Evolutionary conservation across 2,329 filamentous ascomycete species (phyloP).

Genomic region (Pseudocercospora fuligena): DNA sequence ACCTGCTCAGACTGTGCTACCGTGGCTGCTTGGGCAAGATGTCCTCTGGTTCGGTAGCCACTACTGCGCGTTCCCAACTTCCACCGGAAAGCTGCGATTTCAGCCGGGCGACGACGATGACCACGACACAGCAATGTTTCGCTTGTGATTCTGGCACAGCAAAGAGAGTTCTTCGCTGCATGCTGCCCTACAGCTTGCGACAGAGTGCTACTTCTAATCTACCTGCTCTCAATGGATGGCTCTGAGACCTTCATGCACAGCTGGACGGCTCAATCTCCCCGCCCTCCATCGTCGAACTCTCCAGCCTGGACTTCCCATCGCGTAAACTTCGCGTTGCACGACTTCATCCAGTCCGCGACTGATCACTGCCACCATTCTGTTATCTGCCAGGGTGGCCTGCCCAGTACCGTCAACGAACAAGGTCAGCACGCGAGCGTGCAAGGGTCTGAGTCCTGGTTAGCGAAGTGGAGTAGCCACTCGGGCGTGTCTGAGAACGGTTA

Average conservation of each 20-base stretch:
- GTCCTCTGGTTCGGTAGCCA: neutral
- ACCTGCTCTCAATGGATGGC: neutral
- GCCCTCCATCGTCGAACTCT: neutral
- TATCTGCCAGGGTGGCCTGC: conserved; percentile 12
- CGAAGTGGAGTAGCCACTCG: neutral
- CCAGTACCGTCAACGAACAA: conserved; percentile 14
- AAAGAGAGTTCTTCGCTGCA: neutral
- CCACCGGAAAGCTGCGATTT: no score
- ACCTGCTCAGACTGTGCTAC: conserved; percentile 14
- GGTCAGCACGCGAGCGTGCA: conserved; percentile 23
- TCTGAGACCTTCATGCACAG: neutral
- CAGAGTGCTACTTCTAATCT: neutral
- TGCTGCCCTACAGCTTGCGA: neutral
- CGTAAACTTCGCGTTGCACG: conserved; percentile 11
- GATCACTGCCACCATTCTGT: neutral
- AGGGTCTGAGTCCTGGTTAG: conserved; percentile 9
- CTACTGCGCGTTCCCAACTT: neutral
- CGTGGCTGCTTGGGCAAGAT: neutral
- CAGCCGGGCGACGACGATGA: neutral
- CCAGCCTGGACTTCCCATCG: neutral
- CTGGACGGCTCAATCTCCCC: neutral
- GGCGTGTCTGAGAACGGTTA: conserved; percentile 1
- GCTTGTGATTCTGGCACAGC: conserved; percentile 1
- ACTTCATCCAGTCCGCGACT: neutral
- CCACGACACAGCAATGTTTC: neutral